Percentiles rank a stretch among this genome's conserved stretches.
Evolutionary conservation across 495 filamentous ascomycete species (phyloP).

Genomic region (Aspergillus mulundensis): DNA sequence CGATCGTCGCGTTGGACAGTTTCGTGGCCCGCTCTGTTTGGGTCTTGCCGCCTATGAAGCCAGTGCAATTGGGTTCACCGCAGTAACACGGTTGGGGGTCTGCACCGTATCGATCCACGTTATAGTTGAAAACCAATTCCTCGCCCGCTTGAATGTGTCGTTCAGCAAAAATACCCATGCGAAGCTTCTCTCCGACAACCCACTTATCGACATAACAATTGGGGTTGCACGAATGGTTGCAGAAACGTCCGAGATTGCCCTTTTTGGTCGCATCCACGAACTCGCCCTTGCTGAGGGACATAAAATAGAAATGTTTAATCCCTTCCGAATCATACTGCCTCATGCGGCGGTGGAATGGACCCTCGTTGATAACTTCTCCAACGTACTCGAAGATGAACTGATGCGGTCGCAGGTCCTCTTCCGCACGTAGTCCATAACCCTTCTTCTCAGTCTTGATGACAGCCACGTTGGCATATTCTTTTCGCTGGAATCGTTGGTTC

Average conservation of each 20-base stretch:
- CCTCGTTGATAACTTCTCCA: slow-evolving; percentile 95
- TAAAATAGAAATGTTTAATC: slow-evolving; percentile 99
- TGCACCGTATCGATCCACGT: slow-evolving; percentile 95
- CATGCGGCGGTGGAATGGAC: slow-evolving; percentile 81
- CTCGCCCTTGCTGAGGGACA: slow-evolving; percentile 94
- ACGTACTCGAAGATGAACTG: slow-evolving; percentile 98
- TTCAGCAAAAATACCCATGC: slow-evolving; percentile 98
- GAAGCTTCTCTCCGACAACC: slow-evolving; percentile 96
- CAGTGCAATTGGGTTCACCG: slow-evolving; percentile 89
- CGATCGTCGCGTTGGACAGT: slow-evolving; percentile 81
- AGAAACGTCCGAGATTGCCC: slow-evolving; percentile 93
- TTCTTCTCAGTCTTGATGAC: slow-evolving; percentile 98
- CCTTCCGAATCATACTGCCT: slow-evolving; percentile 88
- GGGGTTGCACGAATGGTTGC: slow-evolving; percentile 98
- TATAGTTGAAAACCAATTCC: slow-evolving; percentile 99
- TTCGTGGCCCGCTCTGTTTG: slow-evolving; percentile 96
- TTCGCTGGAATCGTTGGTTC: slow-evolving; percentile 92
- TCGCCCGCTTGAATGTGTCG: slow-evolving; percentile 83
- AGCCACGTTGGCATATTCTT: slow-evolving; percentile 83
- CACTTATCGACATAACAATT: slow-evolving; percentile 99
- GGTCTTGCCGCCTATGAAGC: slow-evolving; percentile 95
- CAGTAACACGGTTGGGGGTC: slow-evolving; percentile 97
- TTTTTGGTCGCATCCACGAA: slow-evolving; percentile 98
- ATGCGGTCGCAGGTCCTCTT: slow-evolving; percentile 68
- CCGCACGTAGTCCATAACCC: slow-evolving; percentile 83